Base-by-base conservation (phyloP, 768 basidiomycete species). In the Suillus bovinus region DNA sequence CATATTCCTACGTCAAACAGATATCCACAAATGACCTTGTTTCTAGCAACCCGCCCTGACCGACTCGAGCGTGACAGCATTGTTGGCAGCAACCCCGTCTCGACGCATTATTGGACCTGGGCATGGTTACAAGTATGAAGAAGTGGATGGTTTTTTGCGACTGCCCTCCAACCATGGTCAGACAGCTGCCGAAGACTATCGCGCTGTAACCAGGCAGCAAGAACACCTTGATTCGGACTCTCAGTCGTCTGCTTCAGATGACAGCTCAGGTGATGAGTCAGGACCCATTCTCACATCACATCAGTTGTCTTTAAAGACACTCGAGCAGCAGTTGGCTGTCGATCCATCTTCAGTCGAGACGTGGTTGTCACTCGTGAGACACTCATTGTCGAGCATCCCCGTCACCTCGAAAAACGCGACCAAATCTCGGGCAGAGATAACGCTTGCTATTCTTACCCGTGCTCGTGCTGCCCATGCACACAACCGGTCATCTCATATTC, bases 401-500 rank as follows among this genome's bases (percentile, higher is more conserved):
- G 63, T 81, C 9, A 75, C 78, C 2, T 87, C 90, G 1, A 91
- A 89, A 74, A 90, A 91, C 70, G 84, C 89, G 5, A 75, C 78
- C 13, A 86, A 82, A 72, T 82, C 85, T 33, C 87, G 89, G 20
- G 82, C 87, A 0, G 91, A 94, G 66, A 86, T 93, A 61, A 76
- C 89, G 3, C 67, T 89, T 17, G 84, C 92, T 4, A 78, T 94
- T 34, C 78, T 93, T 34, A 71, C 79, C 0, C 87, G 88, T 47
- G 91, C 93, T 3, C 68, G 92, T 11, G 68, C 78, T 22, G 83
- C 83, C 0, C 80, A 89, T 65, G 78, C 83, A 10, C 70, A 71
- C 33, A 89, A 89, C 68, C 59, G 70, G 3, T 71, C 66, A 24
- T 89, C 87, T 4, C 77, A 76, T 44, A 49, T 70, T 5, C 76